phyloP scores from a whole-genome alignment of 345 rosid species.

The Balakata baccata region DNA sequence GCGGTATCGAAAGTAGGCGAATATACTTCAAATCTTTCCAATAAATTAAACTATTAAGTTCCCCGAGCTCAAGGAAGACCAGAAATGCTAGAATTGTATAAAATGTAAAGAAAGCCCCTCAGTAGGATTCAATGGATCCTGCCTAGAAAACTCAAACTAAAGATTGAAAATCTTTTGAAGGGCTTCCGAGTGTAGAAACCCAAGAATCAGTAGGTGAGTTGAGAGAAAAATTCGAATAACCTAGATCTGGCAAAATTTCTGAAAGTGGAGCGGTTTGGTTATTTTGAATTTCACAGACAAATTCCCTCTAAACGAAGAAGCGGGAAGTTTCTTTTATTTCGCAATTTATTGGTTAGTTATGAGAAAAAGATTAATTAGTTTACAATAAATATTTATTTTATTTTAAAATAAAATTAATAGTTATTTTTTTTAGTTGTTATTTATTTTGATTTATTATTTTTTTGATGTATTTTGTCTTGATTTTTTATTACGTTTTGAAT shows the following conservation, averaged over 20 bases:
- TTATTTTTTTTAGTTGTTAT: too few relatives aligned
- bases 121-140: neutral
- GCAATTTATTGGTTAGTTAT: too few relatives aligned
- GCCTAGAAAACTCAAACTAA: neutral
- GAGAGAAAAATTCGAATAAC: slow-evolving; percentile 4
- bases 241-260: neutral
- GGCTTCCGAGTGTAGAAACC: slow-evolving; percentile 25
- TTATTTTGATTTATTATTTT: too few relatives aligned
- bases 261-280: neutral
- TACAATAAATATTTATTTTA: too few relatives aligned
- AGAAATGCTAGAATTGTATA: neutral
- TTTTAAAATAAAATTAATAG: too few relatives aligned
- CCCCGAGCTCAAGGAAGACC: neutral
- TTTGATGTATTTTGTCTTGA: too few relatives aligned
- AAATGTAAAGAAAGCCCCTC: neutral
- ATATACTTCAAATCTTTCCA: neutral
- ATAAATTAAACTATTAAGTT: neutral
- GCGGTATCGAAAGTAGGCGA: too few relatives aligned
- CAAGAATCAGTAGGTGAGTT: neutral
- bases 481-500: too few relatives aligned
- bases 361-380: too few relatives aligned
- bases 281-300: slow-evolving; percentile 14
- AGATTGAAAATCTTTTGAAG: neutral
- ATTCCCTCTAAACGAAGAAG: slow-evolving; percentile 8
- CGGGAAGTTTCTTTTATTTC: slow-evolving; percentile 20